Conservation (phyloP, 2,329 filamentous ascomycete genomes). For the Paracamarosporium sp. region DNA sequence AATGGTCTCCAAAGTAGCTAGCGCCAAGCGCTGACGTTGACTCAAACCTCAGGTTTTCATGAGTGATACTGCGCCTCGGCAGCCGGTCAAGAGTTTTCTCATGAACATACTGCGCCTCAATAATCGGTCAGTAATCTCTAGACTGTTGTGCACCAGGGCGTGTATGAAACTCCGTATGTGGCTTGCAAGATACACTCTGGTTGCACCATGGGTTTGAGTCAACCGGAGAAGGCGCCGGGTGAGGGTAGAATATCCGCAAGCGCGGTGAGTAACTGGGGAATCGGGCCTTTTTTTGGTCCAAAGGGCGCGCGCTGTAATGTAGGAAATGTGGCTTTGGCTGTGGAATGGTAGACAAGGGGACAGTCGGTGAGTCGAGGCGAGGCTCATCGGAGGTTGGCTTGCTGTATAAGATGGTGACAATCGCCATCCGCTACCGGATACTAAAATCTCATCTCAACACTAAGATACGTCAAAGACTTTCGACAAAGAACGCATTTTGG, state of each 20-base stretch:
- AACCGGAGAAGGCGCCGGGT: not conserved
- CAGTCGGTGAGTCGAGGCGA: not conserved
- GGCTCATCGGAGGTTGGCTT: not conserved
- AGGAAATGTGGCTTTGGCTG: not conserved
- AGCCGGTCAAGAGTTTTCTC: not conserved
- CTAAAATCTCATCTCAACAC: slow-evolving; percentile 1
- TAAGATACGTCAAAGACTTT: not conserved
- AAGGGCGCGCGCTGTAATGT: not conserved
- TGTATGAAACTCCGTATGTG: not conserved
- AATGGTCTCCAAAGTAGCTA: not conserved
- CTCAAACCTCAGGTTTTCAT: slow-evolving; percentile 2
- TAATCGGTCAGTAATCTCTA: not conserved
- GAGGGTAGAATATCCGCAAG: not conserved
- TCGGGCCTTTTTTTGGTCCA: not conserved
- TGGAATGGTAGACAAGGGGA: not conserved
- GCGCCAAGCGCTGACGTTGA: not conserved
- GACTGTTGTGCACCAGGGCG: not conserved
- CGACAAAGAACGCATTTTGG: not conserved
- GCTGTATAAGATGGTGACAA: not conserved
- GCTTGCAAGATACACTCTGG: not conserved
- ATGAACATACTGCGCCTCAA: not conserved
- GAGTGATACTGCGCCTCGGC: not conserved
- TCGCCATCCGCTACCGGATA: not conserved
- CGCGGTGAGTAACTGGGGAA: not conserved
- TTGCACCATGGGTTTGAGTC: not conserved